A percentile compares a stretch with the other conserved stretches of the same genome.
Evolutionary conservation across 331 rosid species (phyloP).

Genomic region (Spiraea crenata): DNA sequence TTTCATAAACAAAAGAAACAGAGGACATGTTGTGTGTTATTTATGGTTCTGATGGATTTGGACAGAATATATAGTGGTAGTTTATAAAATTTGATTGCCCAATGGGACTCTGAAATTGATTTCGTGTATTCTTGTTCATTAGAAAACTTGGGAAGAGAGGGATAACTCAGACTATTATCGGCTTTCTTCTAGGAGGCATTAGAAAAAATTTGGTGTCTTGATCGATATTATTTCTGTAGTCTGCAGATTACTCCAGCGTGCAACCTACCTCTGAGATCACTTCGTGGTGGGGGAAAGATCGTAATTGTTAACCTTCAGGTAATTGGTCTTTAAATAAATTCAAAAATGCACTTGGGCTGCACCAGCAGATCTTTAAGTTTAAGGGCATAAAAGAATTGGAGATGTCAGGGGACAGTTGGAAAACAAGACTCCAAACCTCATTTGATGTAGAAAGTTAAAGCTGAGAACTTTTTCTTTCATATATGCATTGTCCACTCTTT

Average conservation of each 20-base stretch:
- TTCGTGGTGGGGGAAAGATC: slow-evolving; percentile 94
- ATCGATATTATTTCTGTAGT: slow-evolving; percentile 45
- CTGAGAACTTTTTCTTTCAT: neutral
- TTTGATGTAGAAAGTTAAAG: neutral
- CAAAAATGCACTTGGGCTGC: neutral
- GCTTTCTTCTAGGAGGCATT: neutral
- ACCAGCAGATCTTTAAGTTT: neutral
- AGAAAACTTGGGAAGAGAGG: neutral
- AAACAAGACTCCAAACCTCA: neutral
- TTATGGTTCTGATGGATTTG: neutral
- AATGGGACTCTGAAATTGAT: neutral
- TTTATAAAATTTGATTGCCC: neutral
- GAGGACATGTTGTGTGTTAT: neutral
- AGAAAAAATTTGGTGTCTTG: neutral
- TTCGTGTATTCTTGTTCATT: neutral
- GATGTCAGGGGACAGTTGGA: neutral
- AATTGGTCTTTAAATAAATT: slow-evolving; percentile 13
- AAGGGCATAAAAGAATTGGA: neutral
- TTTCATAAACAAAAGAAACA: no score
- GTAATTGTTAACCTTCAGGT: slow-evolving; percentile 98
- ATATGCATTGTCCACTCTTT: slow-evolving; percentile 13
- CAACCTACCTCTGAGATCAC: slow-evolving; percentile 88
- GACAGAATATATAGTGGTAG: neutral
- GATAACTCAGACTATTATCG: neutral
- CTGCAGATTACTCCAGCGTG: slow-evolving; percentile 99